Percentiles rank a stretch among this genome's conserved stretches.
phyloP scores from a whole-genome alignment of 2,329 filamentous ascomycete species.

The Shiraia sp. region DNA sequence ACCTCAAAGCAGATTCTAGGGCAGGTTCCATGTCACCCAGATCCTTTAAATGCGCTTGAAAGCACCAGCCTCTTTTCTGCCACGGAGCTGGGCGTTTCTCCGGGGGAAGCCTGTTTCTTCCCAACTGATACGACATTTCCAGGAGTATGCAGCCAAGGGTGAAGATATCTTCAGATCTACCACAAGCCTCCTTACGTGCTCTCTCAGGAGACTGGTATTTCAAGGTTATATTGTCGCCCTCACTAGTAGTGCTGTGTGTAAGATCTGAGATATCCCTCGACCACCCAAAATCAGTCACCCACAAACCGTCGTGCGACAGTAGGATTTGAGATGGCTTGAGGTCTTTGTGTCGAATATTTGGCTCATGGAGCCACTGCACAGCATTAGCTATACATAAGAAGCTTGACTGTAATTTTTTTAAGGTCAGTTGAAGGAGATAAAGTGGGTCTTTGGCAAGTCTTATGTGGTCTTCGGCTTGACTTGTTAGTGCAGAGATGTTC shows the following conservation, averaged over 20 bases:
- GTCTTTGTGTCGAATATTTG: slow-evolving; percentile 20
- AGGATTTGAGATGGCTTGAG: slow-evolving; percentile 18
- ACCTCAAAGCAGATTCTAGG: neutral
- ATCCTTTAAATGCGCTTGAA: too few relatives aligned
- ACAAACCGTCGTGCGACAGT: slow-evolving; percentile 7
- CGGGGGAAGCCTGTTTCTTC: too few relatives aligned
- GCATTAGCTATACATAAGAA: slow-evolving; percentile 13
- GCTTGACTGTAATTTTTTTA: slow-evolving; percentile 4
- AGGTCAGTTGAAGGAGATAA: neutral
- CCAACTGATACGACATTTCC: slow-evolving; percentile 4
- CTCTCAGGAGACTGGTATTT: slow-evolving; percentile 22
- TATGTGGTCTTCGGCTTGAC: neutral
- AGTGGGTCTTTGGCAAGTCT: neutral
- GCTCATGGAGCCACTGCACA: slow-evolving; percentile 16
- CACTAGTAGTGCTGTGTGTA: slow-evolving; percentile 14
- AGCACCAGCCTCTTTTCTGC: too few relatives aligned
- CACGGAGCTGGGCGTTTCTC: too few relatives aligned
- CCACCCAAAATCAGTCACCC: slow-evolving; percentile 19
- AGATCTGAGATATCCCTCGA: slow-evolving; percentile 16
- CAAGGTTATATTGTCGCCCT: slow-evolving; percentile 14
- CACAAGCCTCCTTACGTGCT: slow-evolving; percentile 7
- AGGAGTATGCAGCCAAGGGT: slow-evolving; percentile 18
- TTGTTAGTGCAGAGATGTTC: neutral
- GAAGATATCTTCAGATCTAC: slow-evolving; percentile 17
- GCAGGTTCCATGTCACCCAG: neutral